Evolutionary conservation across 1,284 basidiomycete genomes (phyloP), one percentile per base, ranked within the genome.

Genomic region (Cutaneotrichosporon dermatis): DNA sequence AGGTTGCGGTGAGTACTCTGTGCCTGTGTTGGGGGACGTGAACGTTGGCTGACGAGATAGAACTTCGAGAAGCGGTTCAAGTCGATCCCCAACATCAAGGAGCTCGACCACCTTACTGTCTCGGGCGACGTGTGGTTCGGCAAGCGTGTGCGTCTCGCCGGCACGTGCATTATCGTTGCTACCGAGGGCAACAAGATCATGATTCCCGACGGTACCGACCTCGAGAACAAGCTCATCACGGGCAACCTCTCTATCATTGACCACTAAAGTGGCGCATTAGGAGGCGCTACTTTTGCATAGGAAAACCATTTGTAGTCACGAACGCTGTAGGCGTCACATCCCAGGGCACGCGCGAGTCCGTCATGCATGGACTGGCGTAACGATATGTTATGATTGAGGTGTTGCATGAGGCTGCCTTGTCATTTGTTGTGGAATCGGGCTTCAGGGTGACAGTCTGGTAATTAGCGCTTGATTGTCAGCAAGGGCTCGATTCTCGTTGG

Each of bases 71-170:
- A 93, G 80, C 75, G 75, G 62, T 76, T 76, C 88, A 96, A 94
- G 85, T 90, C 88, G 79, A 95, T 98, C 69, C 94, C 95, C 54
- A 88, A 88, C 78, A 90, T 95, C 68, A 81, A 90, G 65, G 94
- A 96, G 78, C 84, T 97, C 59, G 95, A 98, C 80, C 94, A 98
- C 79, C 82, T 98, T 73, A 99, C 95, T 4, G 92, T 99, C 54
- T 90, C 90, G 60, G 94, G 94, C 39, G 94, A 98, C 77, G 93
- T 99, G 11, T 88, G 88, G 80, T 97, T 99, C 76, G 95, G 95
- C 49, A 86, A 92, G 69, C 91, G 92, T 75, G 90, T 97, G 55
- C 91, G 88, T 13, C 82, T 93, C 56, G 85, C 89, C 49, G 91
- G 91, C 12, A 92, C 90, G 35, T 90, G 92, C 68, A 92, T 93